Percentiles rank a stretch among this genome's conserved stretches.
Evolutionary conservation across 208 protist species (phyloP).

Genomic region (Leishmania gerbilli): DNA sequence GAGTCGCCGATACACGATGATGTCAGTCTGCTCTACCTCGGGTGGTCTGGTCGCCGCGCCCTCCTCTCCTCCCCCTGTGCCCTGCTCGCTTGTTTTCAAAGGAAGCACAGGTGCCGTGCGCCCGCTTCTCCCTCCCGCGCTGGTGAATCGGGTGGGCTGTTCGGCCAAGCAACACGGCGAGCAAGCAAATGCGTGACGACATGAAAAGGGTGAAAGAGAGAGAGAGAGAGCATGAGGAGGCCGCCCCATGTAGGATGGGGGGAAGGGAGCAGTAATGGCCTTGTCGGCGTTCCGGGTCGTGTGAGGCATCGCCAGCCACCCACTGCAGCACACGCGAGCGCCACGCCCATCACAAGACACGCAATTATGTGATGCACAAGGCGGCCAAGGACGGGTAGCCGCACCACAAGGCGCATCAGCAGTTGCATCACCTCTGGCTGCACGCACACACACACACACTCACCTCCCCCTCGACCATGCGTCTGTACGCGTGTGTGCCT

Average conservation of each 20-base stretch:
- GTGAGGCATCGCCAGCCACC: not conserved
- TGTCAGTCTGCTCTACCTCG: not conserved
- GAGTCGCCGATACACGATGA: not conserved
- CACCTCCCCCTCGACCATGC: not conserved
- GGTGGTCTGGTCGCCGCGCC: not conserved
- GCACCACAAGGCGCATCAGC: not conserved
- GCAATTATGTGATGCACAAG: not conserved
- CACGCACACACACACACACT: not conserved
- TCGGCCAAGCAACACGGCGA: not conserved
- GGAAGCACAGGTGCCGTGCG: not conserved
- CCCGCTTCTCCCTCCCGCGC: too few species aligned
- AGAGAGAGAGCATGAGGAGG: constrained; percentile 5
- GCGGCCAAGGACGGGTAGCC: not conserved
- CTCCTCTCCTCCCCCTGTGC: too few species aligned
- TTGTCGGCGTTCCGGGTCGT: not conserved
- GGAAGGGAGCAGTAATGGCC: not conserved
- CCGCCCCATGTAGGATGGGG: too few species aligned
- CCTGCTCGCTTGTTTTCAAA: not conserved
- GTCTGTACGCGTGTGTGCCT: not conserved
- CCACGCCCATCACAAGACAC: not conserved
- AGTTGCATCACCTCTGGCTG: not conserved
- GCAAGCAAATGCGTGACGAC: not conserved
- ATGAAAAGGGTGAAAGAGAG: not conserved
- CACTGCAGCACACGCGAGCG: not conserved
- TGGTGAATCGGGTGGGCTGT: not conserved